These are phyloP conservation scores for Nakataea oryzae DNA, from an alignment of 2,329 filamentous ascomycete genomes.

Conservation along the genomic window DNA sequence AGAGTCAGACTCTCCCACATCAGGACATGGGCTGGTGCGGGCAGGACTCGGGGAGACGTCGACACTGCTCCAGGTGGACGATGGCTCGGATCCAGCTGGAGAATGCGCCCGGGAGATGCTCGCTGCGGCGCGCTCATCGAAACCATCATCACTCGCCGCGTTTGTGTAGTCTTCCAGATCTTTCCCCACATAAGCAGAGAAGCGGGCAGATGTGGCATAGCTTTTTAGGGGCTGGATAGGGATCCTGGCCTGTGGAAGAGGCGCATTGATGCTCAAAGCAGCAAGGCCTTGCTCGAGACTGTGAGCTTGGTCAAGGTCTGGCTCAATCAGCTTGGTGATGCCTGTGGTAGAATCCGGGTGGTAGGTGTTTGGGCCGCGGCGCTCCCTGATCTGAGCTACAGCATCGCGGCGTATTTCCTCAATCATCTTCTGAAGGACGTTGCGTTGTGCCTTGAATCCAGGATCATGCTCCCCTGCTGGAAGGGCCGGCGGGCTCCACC, in stretches of 20 bases:
- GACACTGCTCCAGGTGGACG: not conserved
- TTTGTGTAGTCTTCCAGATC: not conserved
- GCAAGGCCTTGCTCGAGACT: not conserved
- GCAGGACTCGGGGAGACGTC: not conserved
- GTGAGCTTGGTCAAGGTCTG: not conserved
- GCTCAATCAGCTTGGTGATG: not conserved
- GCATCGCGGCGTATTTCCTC: not conserved
- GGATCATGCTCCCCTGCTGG: not conserved
- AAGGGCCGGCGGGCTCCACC: slow-evolving; percentile 23
- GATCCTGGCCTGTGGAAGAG: not conserved
- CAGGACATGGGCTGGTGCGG: not conserved
- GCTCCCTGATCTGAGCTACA: not conserved
- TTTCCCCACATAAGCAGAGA: not conserved
- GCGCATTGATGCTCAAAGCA: not conserved
- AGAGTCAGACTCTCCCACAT: not conserved
- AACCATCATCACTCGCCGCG: not conserved
- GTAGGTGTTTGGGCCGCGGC: not conserved
- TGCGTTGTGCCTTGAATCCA: not conserved
- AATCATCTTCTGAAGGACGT: not conserved
- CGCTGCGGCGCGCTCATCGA: too few species aligned
- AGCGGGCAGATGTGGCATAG: not conserved
- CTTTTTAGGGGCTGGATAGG: not conserved
- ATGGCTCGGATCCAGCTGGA: not conserved
- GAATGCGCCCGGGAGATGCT: not conserved
- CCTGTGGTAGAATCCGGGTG: not conserved